A percentile compares a stretch with the other conserved stretches of the same genome.
These are phyloP conservation scores for Leccinum huronense DNA, from an alignment of 1,284 basidiomycete species.

Conservation along the genomic window DNA sequence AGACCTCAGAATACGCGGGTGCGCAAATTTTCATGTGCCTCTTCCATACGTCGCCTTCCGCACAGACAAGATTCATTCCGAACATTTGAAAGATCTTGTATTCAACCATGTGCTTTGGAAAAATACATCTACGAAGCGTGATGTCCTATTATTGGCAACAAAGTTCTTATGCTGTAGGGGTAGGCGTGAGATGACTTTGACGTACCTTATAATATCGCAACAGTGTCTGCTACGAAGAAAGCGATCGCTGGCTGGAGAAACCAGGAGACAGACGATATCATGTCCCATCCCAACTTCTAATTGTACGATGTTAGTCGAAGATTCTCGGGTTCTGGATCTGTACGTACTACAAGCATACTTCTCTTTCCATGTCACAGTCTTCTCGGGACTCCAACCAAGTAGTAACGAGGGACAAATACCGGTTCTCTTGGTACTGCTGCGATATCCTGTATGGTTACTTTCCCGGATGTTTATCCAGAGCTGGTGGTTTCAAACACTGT, in stretches of 20 bases:
- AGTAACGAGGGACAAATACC: not conserved
- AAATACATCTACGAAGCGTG: not conserved
- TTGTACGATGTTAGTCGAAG: not conserved
- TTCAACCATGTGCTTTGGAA: not conserved
- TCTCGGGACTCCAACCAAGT: not conserved
- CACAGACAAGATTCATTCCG: not conserved
- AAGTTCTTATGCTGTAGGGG: not conserved
- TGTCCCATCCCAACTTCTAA: slow-evolving; percentile 1
- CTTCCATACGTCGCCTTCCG: not conserved
- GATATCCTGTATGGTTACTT: slow-evolving; percentile 1
- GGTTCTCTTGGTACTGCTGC: not conserved
- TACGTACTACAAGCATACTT: not conserved
- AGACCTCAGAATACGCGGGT: not conserved
- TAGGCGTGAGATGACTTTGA: not conserved
- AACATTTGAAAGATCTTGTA: not conserved
- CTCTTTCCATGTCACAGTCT: not conserved
- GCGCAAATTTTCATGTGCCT: not conserved
- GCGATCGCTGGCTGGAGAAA: not conserved
- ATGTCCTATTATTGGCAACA: not conserved
- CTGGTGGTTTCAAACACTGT: not conserved
- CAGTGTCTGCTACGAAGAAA: not conserved
- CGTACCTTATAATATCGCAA: not conserved
- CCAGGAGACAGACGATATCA: not conserved
- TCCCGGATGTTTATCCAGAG: not conserved
- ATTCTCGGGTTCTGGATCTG: not conserved